Conservation (phyloP, 192 early-diverging fungal species). For the Lobosporangium transversale region DNA sequence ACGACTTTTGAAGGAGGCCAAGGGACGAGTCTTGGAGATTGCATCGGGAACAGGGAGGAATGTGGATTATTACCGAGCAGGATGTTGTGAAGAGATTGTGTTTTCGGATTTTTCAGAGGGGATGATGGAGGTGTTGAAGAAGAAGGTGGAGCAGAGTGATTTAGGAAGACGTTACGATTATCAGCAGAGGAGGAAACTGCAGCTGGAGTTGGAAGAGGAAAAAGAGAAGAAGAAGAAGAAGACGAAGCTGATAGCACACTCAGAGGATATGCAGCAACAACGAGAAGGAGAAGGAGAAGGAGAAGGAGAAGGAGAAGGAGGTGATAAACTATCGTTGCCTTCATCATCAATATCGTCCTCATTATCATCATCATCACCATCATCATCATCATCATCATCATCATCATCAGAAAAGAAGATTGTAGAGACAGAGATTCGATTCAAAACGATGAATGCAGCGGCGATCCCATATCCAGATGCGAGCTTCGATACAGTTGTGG, state of each 20-base stretch:
- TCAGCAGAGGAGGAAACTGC: conserved; percentile 33
- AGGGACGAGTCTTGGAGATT: conserved; percentile 36
- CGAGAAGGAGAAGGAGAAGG: no score
- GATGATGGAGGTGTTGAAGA: conserved; percentile 46
- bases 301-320: no score
- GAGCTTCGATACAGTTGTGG: conserved; percentile 46
- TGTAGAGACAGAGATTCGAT: conserved; percentile 38
- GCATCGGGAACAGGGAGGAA: conserved; percentile 46
- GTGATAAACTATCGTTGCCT: no score
- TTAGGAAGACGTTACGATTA: conserved; percentile 46
- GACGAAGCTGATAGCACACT: conserved; percentile 20
- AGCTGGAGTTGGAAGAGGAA: conserved; percentile 48
- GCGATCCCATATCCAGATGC: conserved; percentile 42
- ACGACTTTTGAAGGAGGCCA: conserved; percentile 31
- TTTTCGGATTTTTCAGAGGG: conserved; percentile 51
- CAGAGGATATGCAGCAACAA: neutral
- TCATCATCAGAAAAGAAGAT: neutral
- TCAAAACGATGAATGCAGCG: conserved; percentile 47
- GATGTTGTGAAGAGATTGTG: conserved; percentile 45
- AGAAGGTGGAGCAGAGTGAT: conserved; percentile 34
- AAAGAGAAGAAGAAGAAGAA: no score
- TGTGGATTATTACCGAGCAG: conserved; percentile 43
- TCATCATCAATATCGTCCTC: no score
- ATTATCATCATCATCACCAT: no score
- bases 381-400: neutral